Evolutionary conservation across 441 rosid genomes (phyloP), one percentile per base, ranked within the genome.

Genomic region (Pelargonium fulgidum): DNA sequence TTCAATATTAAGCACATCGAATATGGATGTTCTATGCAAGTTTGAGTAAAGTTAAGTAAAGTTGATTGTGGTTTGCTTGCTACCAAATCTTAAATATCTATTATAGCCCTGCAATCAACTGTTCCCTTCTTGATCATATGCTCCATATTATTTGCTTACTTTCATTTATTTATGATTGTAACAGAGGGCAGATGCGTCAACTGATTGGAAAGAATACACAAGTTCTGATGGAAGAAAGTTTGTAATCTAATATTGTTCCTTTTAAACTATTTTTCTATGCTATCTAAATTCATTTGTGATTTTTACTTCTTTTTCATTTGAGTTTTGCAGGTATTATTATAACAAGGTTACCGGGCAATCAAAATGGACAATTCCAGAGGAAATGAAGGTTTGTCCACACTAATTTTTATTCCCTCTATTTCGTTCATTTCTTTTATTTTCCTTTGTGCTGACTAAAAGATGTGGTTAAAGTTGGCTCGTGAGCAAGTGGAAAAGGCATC

Each of bases 171-270:
- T 79, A 8, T 74, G 42, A 20, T 67, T 72, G 41, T 77, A 74
- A 71, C 94, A 88, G 94, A 83, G 83, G 74, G 89, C 86, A 70
- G 94, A 88, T 83, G 91, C 89, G 62, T 72, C 82, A 72, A 88
- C 91, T 16, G 82, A 86, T 81, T 88, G 94, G 94, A 88, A 82
- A 79, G 94, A 88, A 79, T 82, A 78, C 80, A 77, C 81, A 19
- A 84, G 94, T 77, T 83, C 88, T 69, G 91, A 88, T 65, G 91
- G 94, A 72, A 84, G 87, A 74, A 84, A 76, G 94, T 88, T 56
- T 65, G 89, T 77, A 42, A 72, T 75, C 73, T 68, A 62, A 70
- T 62, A 42, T 62, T 62, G 54, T 65, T 77, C 69, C 68, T 29
- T 73, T 66, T 68, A 26, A 52, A 50, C 72, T 52, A 48, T 66